Percentiles rank a stretch among this genome's conserved stretches.
phyloP scores from a whole-genome alignment of 164 flowering plant genomes.

The Stephania japonica region DNA sequence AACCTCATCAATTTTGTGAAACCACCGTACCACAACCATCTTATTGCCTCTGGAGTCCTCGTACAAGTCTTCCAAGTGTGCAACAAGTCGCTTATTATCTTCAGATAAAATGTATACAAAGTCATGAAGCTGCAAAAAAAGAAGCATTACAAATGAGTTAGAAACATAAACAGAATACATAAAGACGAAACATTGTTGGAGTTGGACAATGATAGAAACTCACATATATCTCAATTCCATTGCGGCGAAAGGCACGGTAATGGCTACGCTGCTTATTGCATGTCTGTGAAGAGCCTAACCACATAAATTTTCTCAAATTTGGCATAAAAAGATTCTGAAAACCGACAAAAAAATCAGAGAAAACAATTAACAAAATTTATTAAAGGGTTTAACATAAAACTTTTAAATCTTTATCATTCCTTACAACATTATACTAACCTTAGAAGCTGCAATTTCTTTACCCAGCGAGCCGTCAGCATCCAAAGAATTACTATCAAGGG shows the following conservation, averaged over 20 bases:
- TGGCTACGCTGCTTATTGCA: constrained; percentile 62
- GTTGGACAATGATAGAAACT: constrained; percentile 19
- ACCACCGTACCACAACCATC: constrained; percentile 94
- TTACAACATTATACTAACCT: background rate
- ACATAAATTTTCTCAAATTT: constrained; percentile 37
- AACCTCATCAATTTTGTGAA: constrained; percentile 95
- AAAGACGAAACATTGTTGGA: background rate
- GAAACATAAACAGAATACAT: background rate
- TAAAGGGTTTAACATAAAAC: background rate
- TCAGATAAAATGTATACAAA: constrained; percentile 80
- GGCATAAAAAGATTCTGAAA: constrained; percentile 27
- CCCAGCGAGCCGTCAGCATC: background rate
- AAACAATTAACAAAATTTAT: background rate
- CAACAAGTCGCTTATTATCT: constrained; percentile 66
- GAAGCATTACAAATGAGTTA: background rate
- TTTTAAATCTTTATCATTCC: no score
- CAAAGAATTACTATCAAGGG: background rate
- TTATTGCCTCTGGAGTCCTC: constrained; percentile 74
- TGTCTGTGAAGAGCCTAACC: constrained; percentile 68
- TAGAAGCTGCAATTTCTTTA: background rate
- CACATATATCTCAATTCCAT: constrained; percentile 65
- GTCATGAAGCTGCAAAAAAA: constrained; percentile 52
- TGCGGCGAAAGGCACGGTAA: constrained; percentile 58
- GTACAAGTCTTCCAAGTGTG: constrained; percentile 81
- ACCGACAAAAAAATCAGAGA: background rate